Conservation (phyloP, 2,329 filamentous ascomycete genomes). For the Diaporthe humulicola region DNA sequence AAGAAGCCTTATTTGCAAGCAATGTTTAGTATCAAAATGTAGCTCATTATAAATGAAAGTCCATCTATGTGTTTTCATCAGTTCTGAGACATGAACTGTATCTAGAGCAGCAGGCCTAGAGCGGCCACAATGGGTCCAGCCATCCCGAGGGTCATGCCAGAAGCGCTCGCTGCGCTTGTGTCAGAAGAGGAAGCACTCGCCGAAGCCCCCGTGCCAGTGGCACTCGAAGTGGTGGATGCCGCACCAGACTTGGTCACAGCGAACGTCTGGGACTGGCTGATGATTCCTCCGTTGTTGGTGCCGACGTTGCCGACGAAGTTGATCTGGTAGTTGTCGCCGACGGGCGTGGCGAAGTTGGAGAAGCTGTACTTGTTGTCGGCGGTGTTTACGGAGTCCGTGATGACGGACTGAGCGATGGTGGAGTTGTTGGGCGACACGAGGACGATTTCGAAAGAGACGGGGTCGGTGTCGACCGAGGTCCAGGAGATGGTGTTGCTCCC, state of each 20-base stretch:
- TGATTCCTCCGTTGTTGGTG: conserved; percentile 53
- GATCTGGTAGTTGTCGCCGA: conserved; percentile 54
- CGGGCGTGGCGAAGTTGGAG: conserved; percentile 46
- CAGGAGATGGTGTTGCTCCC: conserved; percentile 53
- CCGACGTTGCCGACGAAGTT: conserved; percentile 52
- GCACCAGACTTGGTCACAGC: conserved; percentile 43
- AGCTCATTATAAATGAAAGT: neutral
- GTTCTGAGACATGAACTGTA: neutral
- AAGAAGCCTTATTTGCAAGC: neutral
- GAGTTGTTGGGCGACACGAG: conserved; percentile 56
- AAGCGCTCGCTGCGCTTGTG: conserved; percentile 28
- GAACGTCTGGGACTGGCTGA: conserved; percentile 51
- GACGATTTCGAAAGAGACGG: conserved; percentile 53
- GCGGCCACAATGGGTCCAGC: conserved; percentile 20
- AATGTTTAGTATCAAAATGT: neutral
- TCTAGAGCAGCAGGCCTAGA: neutral
- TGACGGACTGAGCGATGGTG: conserved; percentile 48
- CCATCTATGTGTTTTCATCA: neutral
- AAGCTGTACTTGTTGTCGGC: conserved; percentile 52
- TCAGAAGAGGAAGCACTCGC: conserved; percentile 40
- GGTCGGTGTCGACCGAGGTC: conserved; percentile 54
- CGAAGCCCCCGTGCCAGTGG: conserved; percentile 40
- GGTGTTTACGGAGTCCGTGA: conserved; percentile 52
- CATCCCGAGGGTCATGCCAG: conserved; percentile 33
- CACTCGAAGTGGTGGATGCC: conserved; percentile 43